Evolutionary conservation across 768 basidiomycete genomes (phyloP).

Genomic region (Tremella fuciformis): DNA sequence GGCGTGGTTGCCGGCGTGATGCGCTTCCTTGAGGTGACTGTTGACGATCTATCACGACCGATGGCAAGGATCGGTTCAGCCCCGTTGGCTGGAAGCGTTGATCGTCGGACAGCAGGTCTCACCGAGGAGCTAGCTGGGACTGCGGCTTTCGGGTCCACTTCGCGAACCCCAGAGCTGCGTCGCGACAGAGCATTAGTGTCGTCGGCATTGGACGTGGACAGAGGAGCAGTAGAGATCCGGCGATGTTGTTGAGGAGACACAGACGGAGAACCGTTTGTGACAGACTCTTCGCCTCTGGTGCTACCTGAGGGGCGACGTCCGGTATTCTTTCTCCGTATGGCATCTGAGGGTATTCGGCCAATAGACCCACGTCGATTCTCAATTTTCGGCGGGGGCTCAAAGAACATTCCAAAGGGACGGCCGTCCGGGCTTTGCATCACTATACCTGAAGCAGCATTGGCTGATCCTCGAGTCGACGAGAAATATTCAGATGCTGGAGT

Average conservation of each 20-base stretch:
- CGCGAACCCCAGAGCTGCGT: background rate
- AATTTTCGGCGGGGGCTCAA: constrained; percentile 63
- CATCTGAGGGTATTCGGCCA: constrained; percentile 17
- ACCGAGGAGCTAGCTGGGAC: constrained; percentile 8
- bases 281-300: background rate
- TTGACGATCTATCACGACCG: constrained; percentile 37
- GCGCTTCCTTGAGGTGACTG: constrained; percentile 24
- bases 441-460: constrained; percentile 76
- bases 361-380: constrained; percentile 19
- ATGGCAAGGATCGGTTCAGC: constrained; percentile 27
- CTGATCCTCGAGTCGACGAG: constrained; percentile 57
- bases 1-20: constrained; percentile 15
- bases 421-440: constrained; percentile 92
- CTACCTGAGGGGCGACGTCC: constrained; percentile 1
- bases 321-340: constrained; percentile 9
- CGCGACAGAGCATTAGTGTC: background rate
- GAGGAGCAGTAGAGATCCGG: constrained; percentile 15
- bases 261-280: constrained; percentile 7
- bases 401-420: constrained; percentile 91
- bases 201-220: constrained; percentile 1
- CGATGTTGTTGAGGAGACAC: constrained; percentile 15
- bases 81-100: constrained; percentile 25
- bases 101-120: constrained; percentile 20
- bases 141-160: background rate
- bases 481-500: constrained; percentile 66